phyloP scores from a whole-genome alignment of 139 green algal genomes.

The Chlorella sp. region DNA sequence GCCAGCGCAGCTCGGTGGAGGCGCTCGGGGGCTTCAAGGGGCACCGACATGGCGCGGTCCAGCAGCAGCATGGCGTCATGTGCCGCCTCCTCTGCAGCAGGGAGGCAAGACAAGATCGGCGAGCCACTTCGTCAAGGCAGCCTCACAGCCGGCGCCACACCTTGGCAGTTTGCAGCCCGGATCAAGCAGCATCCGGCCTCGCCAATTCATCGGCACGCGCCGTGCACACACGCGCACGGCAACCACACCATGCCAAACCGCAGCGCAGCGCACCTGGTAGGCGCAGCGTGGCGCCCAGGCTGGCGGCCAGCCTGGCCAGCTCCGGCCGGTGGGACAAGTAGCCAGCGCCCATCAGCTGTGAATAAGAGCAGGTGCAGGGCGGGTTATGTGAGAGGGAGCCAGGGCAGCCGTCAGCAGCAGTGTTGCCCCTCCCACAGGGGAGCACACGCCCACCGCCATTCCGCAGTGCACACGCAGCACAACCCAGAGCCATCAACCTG shows the following conservation, averaged over 20 bases:
- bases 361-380: not conserved
- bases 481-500: not conserved
- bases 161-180: no score
- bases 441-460: no score
- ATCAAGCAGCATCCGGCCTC: not conserved
- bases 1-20: slow-evolving; percentile 7
- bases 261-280: not conserved
- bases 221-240: no score
- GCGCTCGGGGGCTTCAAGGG: not conserved
- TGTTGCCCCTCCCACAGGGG: no score
- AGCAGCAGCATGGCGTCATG: slow-evolving; percentile 40
- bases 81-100: slow-evolving; percentile 21
- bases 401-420: no score
- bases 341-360: slow-evolving; percentile 23
- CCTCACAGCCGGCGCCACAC: not conserved
- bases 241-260: not conserved
- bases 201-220: no score
- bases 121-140: not conserved
- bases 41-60: slow-evolving; percentile 34
- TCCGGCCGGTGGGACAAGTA: slow-evolving; percentile 31
- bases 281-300: not conserved
- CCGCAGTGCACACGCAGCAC: not conserved
- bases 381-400: no score
- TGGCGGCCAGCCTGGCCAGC: slow-evolving; percentile 6
- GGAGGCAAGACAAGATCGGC: not conserved